Base-by-base conservation (phyloP, 2,329 filamentous ascomycete species). In the Neonectria hederae region DNA sequence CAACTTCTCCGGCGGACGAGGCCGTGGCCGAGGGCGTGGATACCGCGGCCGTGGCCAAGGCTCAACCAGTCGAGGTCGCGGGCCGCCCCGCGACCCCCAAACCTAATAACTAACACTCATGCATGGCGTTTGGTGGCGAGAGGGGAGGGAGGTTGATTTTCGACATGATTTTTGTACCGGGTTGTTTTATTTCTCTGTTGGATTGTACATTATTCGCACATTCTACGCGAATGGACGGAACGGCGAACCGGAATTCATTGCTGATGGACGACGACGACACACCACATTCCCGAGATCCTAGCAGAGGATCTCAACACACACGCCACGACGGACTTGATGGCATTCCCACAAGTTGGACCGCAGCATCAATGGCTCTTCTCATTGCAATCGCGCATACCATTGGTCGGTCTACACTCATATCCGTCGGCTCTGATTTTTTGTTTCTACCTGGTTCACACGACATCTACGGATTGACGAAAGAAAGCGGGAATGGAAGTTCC, bases 191-290 rank as follows among this genome's bases (percentile, higher is more conserved):
- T 76, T 59, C 60, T 54, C 57, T 76, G 74, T 80, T 79, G 78
- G 77, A 80, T 79, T 80, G 79, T 80, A 80, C 74, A 80, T 76
- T 80, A 79, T 77, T 79, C 77, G 77, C 77, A 72, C 71, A 69
- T 74, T 73, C 65, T 72, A 71, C 72, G 79, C 79, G 79, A 78
- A 79, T 75, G 68, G 76, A 74, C 69, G 74, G 72, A 74, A 72
- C 63, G 74, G 77, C 76, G 74, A 77, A 74, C 68, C 65, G 73
- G 76, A 70, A 59, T 70, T 73, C 69, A 74, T 71, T 74, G 72
- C 73, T 74, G 69, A 75, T 72, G 76, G 71, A 73, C 59, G 59
- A 72, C 68, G 63, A 73, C 63, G 64, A 74, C 70, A 67, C 66
- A 59, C 55, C 35, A 65, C 65, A 68, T 65, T 69, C 45, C 62